phyloP scores from a whole-genome alignment of 371 early-diverging fungal genomes.

The Actinomortierella wolfii region DNA sequence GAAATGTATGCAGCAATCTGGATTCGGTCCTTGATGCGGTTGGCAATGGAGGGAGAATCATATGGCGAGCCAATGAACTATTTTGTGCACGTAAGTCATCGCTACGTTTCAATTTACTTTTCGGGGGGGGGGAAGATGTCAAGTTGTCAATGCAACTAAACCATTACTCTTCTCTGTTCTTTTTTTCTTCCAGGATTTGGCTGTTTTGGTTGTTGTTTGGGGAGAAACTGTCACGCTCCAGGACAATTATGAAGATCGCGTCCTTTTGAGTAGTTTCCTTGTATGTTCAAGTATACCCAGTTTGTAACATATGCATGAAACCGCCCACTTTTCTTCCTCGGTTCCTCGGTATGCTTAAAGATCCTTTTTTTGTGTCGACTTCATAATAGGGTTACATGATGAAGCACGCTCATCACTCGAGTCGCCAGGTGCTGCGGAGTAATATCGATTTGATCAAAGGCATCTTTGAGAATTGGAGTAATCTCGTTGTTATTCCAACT shows the following conservation, averaged over 20 bases:
- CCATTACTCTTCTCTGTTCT: not conserved
- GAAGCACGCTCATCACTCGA: conserved; percentile 52
- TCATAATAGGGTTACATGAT: conserved; percentile 55
- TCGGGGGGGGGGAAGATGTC: too few species aligned
- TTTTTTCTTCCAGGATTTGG: conserved; percentile 53
- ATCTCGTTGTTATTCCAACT: conserved; percentile 60
- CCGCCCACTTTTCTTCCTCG: too few species aligned
- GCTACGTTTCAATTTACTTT: too few species aligned
- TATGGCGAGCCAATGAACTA: conserved; percentile 75
- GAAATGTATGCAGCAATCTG: conserved; percentile 60
- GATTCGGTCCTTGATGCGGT: conserved; percentile 61
- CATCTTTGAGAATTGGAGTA: conserved; percentile 65
- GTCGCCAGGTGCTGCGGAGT: conserved; percentile 48
- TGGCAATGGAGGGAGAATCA: conserved; percentile 53
- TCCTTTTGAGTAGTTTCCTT: conserved; percentile 45
- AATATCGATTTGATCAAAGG: conserved; percentile 62
- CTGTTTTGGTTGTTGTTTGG: conserved; percentile 65
- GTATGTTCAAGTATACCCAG: conserved; percentile 26
- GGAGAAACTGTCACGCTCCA: conserved; percentile 42
- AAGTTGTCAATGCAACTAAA: not conserved
- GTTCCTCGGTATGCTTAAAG: not conserved
- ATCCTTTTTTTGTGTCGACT: conserved; percentile 2
- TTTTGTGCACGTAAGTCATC: conserved; percentile 66
- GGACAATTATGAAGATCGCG: conserved; percentile 47
- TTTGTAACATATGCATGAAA: not conserved